Conservation (phyloP, 2,329 filamentous ascomycete species). For the Penicillium sp. region DNA sequence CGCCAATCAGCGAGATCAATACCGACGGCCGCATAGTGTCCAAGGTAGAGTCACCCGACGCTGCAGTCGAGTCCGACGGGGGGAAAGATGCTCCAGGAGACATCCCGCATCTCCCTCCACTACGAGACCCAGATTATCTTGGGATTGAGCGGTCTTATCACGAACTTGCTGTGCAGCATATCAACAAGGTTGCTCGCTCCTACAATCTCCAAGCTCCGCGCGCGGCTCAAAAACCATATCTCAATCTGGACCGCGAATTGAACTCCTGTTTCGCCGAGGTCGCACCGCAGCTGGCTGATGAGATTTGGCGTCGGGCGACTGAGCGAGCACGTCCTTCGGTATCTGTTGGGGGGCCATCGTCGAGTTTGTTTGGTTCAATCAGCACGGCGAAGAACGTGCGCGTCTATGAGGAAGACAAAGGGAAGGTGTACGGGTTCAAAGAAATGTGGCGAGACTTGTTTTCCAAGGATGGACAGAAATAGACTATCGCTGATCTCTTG, state of each 20-base stretch:
- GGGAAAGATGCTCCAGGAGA: slow-evolving; percentile 11
- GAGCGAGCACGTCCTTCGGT: slow-evolving; percentile 42
- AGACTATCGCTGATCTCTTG: not conserved
- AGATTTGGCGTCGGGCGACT: slow-evolving; percentile 66
- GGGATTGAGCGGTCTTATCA: slow-evolving; percentile 69
- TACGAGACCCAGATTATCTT: slow-evolving; percentile 76
- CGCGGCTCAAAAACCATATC: slow-evolving; percentile 89
- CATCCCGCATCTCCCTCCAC: slow-evolving; percentile 53
- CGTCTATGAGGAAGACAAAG: slow-evolving; percentile 68
- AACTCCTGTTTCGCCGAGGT: slow-evolving; percentile 78
- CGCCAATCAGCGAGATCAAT: slow-evolving; percentile 18
- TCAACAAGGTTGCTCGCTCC: slow-evolving; percentile 75
- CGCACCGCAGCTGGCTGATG: slow-evolving; percentile 67
- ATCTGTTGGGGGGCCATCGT: slow-evolving; percentile 25
- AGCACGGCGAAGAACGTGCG: slow-evolving; percentile 45
- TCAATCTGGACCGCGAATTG: slow-evolving; percentile 76
- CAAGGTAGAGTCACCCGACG: slow-evolving; percentile 3
- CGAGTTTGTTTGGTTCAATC: slow-evolving; percentile 61
- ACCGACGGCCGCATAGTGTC: slow-evolving; percentile 24
- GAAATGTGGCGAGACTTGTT: slow-evolving; percentile 88
- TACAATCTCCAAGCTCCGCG: slow-evolving; percentile 96
- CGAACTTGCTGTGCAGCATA: slow-evolving; percentile 66
- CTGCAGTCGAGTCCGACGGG: not conserved
- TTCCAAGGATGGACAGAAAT: slow-evolving; percentile 18
- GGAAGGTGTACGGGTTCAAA: slow-evolving; percentile 73